Evolutionary conservation across 2,329 filamentous ascomycete genomes (phyloP).

Genomic region (Phyllosticta paracitricarpa): DNA sequence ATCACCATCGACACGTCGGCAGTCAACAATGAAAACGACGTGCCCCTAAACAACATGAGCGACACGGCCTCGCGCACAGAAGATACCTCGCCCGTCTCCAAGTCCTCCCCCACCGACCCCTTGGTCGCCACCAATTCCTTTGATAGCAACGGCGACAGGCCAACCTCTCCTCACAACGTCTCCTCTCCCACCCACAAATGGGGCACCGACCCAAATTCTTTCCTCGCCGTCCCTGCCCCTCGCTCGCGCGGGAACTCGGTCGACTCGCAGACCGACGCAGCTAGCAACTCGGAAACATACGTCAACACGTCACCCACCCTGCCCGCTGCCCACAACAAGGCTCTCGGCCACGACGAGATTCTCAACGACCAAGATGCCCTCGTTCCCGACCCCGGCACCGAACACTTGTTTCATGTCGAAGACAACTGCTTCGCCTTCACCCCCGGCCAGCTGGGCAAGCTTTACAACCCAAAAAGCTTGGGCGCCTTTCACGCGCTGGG

Average conservation of each 20-base stretch:
- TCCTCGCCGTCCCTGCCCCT: constrained; percentile 53
- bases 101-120: constrained; percentile 5
- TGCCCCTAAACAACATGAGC: constrained; percentile 23
- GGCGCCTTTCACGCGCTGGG: constrained; percentile 42
- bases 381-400: constrained; percentile 20
- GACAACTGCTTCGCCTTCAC: constrained; percentile 46
- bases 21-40: constrained; percentile 28
- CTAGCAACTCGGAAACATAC: constrained; percentile 51
- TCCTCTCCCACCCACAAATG: constrained; percentile 48
- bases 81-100: not conserved
- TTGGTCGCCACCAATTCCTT: constrained; percentile 49
- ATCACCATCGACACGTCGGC: constrained; percentile 45
- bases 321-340: constrained; percentile 14
- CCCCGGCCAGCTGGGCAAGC: constrained; percentile 44
- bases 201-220: constrained; percentile 46
- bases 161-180: constrained; percentile 58
- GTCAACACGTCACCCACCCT: constrained; percentile 37
- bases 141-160: constrained; percentile 54
- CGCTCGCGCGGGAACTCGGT: constrained; percentile 56
- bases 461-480: constrained; percentile 42
- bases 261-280: constrained; percentile 50
- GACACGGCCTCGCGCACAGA: constrained; percentile 33
- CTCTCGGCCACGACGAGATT: constrained; percentile 36
- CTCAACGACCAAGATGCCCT: constrained; percentile 43
- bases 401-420: constrained; percentile 18